These are phyloP conservation scores for Medicago truncatula DNA, from an alignment of 306 rosid genomes.

Conservation along the genomic window MtrunA17r5.0-ANR NC_053045.1:41657001-41657500, in stretches of 20 bases:
- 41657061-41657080: no score
- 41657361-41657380: constrained; percentile 86
- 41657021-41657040: no score
- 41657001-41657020: no score
- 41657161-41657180: not conserved
- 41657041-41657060: no score
- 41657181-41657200: not conserved
- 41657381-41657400: constrained; percentile 88
- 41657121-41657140: not conserved
- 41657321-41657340: constrained; percentile 24
- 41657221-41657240: constrained; percentile 17
- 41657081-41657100: no score
- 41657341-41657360: constrained; percentile 88
- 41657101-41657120: not conserved
- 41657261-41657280: constrained; percentile 48
- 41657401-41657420: constrained; percentile 75
- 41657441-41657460: constrained; percentile 45
- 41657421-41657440: constrained; percentile 75
- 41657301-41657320: constrained; percentile 44
- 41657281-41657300: constrained; percentile 45
- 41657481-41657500: not conserved
- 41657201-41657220: constrained; percentile 24
- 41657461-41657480: no score
- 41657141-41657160: not conserved
- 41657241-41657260: constrained; percentile 61